Percentiles rank a stretch among this genome's conserved stretches.
phyloP scores from a whole-genome alignment of 805 yeast genomes.

The Lipomyces anomalus region DNA sequence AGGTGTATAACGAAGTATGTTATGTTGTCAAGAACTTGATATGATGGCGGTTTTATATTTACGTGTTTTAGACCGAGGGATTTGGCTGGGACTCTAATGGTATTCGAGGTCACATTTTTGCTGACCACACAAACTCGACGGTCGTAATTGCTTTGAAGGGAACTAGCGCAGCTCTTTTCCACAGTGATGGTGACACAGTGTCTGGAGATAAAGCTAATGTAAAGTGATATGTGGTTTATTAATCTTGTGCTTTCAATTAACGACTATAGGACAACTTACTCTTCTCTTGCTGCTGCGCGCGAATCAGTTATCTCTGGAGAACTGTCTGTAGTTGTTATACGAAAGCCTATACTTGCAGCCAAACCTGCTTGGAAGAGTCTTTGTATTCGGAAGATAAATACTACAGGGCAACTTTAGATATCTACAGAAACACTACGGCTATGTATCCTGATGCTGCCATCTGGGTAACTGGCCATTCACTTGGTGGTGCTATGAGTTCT shows the following conservation, averaged over 20 bases:
- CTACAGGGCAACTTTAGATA: constrained; percentile 71
- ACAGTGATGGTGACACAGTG: constrained; percentile 59
- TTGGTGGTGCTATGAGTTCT: constrained; percentile 84
- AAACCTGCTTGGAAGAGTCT: constrained; percentile 77
- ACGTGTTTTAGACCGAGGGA: constrained; percentile 36
- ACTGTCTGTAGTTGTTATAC: constrained; percentile 95
- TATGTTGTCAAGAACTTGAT: no score
- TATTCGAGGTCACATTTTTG: constrained; percentile 85
- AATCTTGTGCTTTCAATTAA: neutral
- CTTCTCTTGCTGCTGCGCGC: constrained; percentile 94
- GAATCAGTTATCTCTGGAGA: constrained; percentile 87
- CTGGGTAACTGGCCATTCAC: constrained; percentile 93
- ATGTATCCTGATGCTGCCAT: constrained; percentile 67
- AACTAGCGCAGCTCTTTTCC: constrained; percentile 65
- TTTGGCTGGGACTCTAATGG: constrained; percentile 90
- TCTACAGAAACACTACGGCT: constrained; percentile 65
- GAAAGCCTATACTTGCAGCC: constrained; percentile 79
- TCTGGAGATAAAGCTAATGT: constrained; percentile 69
- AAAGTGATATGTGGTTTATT: neutral
- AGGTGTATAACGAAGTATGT: constrained; percentile 20
- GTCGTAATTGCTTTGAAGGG: constrained; percentile 86
- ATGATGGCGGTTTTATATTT: neutral
- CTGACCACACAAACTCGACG: constrained; percentile 47
- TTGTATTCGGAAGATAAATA: constrained; percentile 72
- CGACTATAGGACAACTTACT: constrained; percentile 59